Conservation (phyloP, 2,329 filamentous ascomycete species). For the Xylariaceae sp. region DNA sequence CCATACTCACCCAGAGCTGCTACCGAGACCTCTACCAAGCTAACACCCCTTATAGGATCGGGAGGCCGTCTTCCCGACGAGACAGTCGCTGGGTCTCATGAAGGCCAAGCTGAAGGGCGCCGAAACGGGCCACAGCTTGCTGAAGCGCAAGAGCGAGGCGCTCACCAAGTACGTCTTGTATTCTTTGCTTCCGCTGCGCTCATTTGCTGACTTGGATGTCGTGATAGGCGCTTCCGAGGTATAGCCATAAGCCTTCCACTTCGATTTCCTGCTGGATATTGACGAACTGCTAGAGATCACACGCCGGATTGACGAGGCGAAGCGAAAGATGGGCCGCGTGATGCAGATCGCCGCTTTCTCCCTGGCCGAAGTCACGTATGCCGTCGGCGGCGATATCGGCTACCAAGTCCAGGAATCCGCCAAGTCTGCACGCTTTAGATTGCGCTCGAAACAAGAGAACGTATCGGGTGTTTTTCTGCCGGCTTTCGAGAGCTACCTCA, state of each 20-base stretch:
- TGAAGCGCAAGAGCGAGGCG: conserved; percentile 97
- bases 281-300: conserved; percentile 70
- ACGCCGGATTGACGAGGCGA: conserved; percentile 93
- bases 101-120: conserved; percentile 96
- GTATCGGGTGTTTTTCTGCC: conserved; percentile 94
- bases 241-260: conserved; percentile 27
- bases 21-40: conserved; percentile 7
- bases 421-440: conserved; percentile 84
- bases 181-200: too few relatives aligned
- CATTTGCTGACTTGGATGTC: not conserved
- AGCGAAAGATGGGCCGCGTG: conserved; percentile 97
- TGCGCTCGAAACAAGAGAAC: conserved; percentile 96
- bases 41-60: conserved; percentile 59
- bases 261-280: conserved; percentile 1
- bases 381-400: conserved; percentile 88
- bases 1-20: not conserved
- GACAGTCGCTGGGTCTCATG: conserved; percentile 95
- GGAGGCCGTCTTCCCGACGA: conserved; percentile 95
- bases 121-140: conserved; percentile 83
- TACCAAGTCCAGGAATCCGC: conserved; percentile 98
- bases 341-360: conserved; percentile 99
- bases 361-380: conserved; percentile 94
- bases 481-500: conserved; percentile 84
- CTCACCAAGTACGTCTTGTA: conserved; percentile 73
- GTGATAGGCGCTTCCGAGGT: conserved; percentile 79